Conservation (phyloP, 805 yeast species). For the Kodamaea leandrae region DNA sequence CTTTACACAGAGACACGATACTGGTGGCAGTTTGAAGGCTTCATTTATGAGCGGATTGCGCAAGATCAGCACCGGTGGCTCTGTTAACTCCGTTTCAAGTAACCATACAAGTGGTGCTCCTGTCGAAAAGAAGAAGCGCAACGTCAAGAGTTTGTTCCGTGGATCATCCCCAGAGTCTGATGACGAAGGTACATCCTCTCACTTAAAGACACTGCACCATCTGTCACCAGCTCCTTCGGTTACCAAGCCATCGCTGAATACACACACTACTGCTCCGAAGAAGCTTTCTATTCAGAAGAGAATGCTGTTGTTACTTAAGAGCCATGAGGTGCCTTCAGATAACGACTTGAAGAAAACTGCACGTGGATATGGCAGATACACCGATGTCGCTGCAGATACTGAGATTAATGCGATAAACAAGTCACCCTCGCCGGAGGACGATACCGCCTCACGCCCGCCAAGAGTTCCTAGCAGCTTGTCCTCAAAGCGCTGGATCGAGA, state of each 20-base stretch:
- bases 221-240: too few species aligned
- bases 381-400: slow-evolving; percentile 39
- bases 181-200: not conserved
- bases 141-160: slow-evolving; percentile 2
- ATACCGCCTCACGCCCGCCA: slow-evolving; percentile 26
- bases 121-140: slow-evolving; percentile 4
- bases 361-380: slow-evolving; percentile 75
- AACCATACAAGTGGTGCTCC: slow-evolving; percentile 10
- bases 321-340: slow-evolving; percentile 20
- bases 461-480: slow-evolving; percentile 34
- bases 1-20: slow-evolving; percentile 25
- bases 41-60: slow-evolving; percentile 34
- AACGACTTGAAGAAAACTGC: slow-evolving; percentile 61
- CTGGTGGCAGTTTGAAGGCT: slow-evolving; percentile 41
- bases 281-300: slow-evolving; percentile 50
- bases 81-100: slow-evolving; percentile 2
- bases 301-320: slow-evolving; percentile 48
- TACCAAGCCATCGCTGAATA: not conserved
- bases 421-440: slow-evolving; percentile 8
- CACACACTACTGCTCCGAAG: slow-evolving; percentile 9
- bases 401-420: slow-evolving; percentile 33
- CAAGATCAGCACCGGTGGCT: slow-evolving; percentile 40
- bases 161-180: slow-evolving; percentile 2
- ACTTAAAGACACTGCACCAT: not conserved
- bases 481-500: slow-evolving; percentile 13